A percentile compares a stretch with the other conserved stretches of the same genome.
Conservation (phyloP, 192 early-diverging fungal genomes). For the Backusella mclennaniae region DNA sequence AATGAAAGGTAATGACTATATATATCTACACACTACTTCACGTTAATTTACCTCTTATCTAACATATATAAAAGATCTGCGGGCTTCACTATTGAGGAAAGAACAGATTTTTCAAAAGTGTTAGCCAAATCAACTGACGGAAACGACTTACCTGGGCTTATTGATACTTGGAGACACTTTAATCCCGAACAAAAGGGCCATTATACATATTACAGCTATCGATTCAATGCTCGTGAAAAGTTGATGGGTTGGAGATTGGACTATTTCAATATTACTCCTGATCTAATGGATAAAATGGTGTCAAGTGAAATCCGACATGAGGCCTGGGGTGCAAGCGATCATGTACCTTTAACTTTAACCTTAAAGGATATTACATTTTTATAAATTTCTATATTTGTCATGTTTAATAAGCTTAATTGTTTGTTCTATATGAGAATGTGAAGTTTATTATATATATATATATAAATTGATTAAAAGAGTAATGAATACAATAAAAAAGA, state of each 20-base stretch:
- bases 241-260: slow-evolving; percentile 83
- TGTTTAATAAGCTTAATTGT: not conserved
- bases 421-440: not conserved
- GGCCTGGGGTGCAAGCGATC: slow-evolving; percentile 87
- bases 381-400: not conserved
- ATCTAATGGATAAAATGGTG: slow-evolving; percentile 54
- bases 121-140: slow-evolving; percentile 41
- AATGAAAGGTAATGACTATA: slow-evolving; percentile 56
- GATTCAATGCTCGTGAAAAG: slow-evolving; percentile 70
- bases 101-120: slow-evolving; percentile 62
- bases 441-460: slow-evolving; percentile 10
- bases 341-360: slow-evolving; percentile 73
- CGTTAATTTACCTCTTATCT: not conserved
- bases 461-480: not conserved
- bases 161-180: slow-evolving; percentile 75
- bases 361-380: slow-evolving; percentile 39
- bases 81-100: slow-evolving; percentile 84
- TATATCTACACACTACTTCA: not conserved
- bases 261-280: slow-evolving; percentile 74
- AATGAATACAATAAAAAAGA: not conserved
- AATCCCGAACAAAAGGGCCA: slow-evolving; percentile 61
- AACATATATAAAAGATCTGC: slow-evolving; percentile 49
- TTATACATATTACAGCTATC: slow-evolving; percentile 81
- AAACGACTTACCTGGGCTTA: slow-evolving; percentile 41
- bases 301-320: slow-evolving; percentile 69